phyloP scores from a whole-genome alignment of 352 stramenopile genomes.

The Globisporangium abappressorium region DNA sequence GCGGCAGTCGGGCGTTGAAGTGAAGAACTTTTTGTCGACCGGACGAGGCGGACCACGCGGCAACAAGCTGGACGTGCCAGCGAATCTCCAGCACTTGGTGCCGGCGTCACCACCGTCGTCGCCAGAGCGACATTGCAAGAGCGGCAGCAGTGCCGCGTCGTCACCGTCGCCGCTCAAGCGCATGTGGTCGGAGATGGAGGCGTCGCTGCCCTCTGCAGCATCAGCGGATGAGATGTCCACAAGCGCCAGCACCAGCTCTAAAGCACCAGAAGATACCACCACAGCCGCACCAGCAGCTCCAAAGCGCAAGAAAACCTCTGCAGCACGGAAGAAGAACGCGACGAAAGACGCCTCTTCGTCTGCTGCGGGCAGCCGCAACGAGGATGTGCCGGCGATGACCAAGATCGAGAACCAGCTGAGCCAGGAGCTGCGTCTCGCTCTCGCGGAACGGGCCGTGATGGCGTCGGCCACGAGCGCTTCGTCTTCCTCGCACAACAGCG shows the following conservation, averaged over 20 bases:
- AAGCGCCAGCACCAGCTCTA: not conserved
- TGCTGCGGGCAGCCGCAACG: slow-evolving; percentile 1
- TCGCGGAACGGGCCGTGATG: slow-evolving; percentile 15
- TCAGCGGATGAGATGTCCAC: not conserved
- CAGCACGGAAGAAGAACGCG: slow-evolving; percentile 30
- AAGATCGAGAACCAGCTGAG: slow-evolving; percentile 31
- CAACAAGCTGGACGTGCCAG: slow-evolving; percentile 72
- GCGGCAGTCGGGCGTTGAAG: slow-evolving; percentile 83
- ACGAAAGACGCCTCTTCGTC: slow-evolving; percentile 15
- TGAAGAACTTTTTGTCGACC: slow-evolving; percentile 87
- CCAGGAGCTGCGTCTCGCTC: slow-evolving; percentile 32
- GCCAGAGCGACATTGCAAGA: slow-evolving; percentile 18
- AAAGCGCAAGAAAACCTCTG: slow-evolving; percentile 43
- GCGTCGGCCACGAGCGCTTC: slow-evolving; percentile 2
- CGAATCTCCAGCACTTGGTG: slow-evolving; percentile 59
- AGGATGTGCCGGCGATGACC: slow-evolving; percentile 16
- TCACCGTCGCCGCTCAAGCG: slow-evolving; percentile 51
- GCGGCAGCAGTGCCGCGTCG: slow-evolving; percentile 8
- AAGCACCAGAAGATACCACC: not conserved
- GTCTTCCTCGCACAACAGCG: slow-evolving; percentile 5
- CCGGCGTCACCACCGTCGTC: slow-evolving; percentile 33
- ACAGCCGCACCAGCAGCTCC: slow-evolving; percentile 3
- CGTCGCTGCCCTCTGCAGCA: slow-evolving; percentile 21
- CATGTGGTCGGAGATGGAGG: slow-evolving; percentile 44
- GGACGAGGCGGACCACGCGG: slow-evolving; percentile 74